These are phyloP conservation scores for Ogataea naganishii DNA, from an alignment of 805 yeast species.

Conservation along the genomic window DNA sequence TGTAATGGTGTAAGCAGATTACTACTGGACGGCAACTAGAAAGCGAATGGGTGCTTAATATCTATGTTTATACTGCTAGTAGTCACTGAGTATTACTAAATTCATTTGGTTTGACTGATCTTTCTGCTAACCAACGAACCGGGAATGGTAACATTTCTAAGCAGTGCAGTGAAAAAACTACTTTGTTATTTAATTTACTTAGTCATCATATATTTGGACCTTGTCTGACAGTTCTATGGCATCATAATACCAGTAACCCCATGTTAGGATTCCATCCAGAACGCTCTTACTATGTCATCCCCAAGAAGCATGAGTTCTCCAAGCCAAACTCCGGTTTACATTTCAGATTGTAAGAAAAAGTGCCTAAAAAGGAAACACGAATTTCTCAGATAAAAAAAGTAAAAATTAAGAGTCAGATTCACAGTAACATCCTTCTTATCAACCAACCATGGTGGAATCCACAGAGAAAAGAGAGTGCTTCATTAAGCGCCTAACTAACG, in stretches of 20 bases:
- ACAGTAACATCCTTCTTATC: no score
- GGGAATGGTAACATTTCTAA: not conserved
- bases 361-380: not conserved
- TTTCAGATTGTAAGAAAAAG: not conserved
- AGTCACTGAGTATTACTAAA: no score
- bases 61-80: no score
- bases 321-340: not conserved
- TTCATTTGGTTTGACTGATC: no score
- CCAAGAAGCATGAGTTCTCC: not conserved
- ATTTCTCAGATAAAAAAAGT: not conserved
- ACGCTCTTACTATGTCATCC: no score
- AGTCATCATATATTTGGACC: not conserved
- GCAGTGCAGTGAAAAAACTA: not conserved
- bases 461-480: conserved; percentile 29
- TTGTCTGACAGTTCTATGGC: not conserved
- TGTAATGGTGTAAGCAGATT: no score
- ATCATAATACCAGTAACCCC: not conserved
- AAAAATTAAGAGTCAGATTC: not conserved
- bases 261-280: no score
- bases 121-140: no score
- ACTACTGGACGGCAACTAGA: no score
- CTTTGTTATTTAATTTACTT: not conserved
- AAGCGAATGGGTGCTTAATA: no score
- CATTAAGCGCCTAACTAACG: conserved; percentile 74
- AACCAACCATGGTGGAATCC: not conserved